phyloP scores from a whole-genome alignment of 2,329 filamentous ascomycete species.

The Tolypocladium sp. region DNA sequence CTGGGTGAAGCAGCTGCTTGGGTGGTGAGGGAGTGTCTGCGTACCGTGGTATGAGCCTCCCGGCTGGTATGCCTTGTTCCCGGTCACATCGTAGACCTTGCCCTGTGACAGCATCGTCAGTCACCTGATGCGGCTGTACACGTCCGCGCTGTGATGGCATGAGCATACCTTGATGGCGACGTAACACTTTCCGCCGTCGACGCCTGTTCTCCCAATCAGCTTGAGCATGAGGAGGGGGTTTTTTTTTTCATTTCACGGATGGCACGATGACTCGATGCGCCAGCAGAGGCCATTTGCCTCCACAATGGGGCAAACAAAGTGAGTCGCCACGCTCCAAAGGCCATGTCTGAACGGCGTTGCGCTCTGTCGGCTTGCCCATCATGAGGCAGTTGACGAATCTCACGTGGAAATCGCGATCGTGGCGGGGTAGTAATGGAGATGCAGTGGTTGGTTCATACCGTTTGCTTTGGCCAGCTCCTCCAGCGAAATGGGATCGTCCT shows the following conservation, averaged over 20 bases:
- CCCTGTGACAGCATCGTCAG: constrained; percentile 43
- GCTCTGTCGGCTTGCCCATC: neutral
- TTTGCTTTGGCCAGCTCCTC: constrained; percentile 75
- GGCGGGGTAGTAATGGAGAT: neutral
- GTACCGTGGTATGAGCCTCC: constrained; percentile 79
- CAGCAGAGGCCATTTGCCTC: neutral
- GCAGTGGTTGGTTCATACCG: constrained; percentile 44
- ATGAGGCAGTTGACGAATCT: neutral
- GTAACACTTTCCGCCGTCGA: constrained; percentile 55
- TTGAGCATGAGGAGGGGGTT: neutral
- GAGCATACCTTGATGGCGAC: constrained; percentile 58
- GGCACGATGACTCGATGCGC: neutral
- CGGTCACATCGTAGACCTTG: constrained; percentile 87
- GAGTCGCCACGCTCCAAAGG: neutral
- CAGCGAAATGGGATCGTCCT: constrained; percentile 73
- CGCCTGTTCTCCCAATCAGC: constrained; percentile 35
- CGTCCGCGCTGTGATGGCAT: neutral
- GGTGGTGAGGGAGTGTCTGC: constrained; percentile 13
- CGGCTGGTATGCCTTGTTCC: constrained; percentile 77
- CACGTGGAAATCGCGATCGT: neutral
- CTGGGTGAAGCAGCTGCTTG: neutral
- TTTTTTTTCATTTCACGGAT: neutral
- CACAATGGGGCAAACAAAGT: neutral
- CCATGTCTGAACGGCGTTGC: neutral
- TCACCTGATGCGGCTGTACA: neutral